Percentiles rank a stretch among this genome's conserved stretches.
phyloP scores from a whole-genome alignment of 2,329 filamentous ascomycete species.

The Sordariomycetes sp. region DNA sequence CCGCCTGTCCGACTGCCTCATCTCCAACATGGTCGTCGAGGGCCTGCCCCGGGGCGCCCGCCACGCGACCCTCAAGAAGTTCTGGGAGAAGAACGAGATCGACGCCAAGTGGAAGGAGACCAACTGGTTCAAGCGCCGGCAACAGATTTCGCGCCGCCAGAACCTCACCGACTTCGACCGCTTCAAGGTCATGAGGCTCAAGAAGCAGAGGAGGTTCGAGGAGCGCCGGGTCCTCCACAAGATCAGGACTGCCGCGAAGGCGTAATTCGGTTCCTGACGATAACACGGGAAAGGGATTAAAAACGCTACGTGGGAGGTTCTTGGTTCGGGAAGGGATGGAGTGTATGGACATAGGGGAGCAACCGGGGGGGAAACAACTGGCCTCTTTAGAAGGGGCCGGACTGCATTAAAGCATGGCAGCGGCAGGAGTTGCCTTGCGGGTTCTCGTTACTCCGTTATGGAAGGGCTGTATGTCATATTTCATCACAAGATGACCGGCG shows the following conservation, averaged over 20 bases:
- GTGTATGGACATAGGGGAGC: constrained; percentile 9
- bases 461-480: constrained; percentile 54
- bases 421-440: constrained; percentile 36
- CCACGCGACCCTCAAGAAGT: constrained; percentile 68
- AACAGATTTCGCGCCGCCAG: constrained; percentile 74
- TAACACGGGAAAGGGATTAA: constrained; percentile 1
- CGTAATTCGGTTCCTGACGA: constrained; percentile 35
- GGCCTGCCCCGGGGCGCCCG: constrained; percentile 78
- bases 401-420: constrained; percentile 33
- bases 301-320: constrained; percentile 11
- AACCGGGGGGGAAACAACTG: neutral
- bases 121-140: constrained; percentile 89
- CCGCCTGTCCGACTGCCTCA: constrained; percentile 68
- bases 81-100: constrained; percentile 84
- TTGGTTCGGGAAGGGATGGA: constrained; percentile 15
- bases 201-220: constrained; percentile 99
- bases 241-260: constrained; percentile 56
- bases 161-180: constrained; percentile 96
- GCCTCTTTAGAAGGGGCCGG: constrained; percentile 10
- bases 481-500: constrained; percentile 45
- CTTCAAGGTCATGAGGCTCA: constrained; percentile 99
- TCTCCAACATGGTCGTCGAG: constrained; percentile 79
- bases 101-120: constrained; percentile 87
- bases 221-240: constrained; percentile 93
- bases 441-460: constrained; percentile 41